Evolutionary conservation across 768 basidiomycete species (phyloP), one percentile per base, ranked within the genome.

Genomic region (Trametes meyenii): DNA sequence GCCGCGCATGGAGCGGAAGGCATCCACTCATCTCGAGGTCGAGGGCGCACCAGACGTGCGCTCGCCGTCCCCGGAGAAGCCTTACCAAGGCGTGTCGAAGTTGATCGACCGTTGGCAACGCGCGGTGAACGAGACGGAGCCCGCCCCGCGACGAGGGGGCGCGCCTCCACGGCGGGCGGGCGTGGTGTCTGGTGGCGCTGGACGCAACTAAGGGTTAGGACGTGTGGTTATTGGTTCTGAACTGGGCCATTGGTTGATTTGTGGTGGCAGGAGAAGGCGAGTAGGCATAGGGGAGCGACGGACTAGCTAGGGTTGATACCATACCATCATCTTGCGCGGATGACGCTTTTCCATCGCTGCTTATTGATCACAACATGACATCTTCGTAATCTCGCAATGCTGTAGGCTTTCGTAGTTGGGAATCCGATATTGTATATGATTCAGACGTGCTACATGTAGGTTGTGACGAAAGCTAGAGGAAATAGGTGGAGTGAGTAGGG

Each of bases 41-140:
- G 42, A 8, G 2, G 35, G 45, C 45, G 38, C 16, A 36, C 56
- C 55, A 1, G 44, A 50, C 17, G 52, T 66, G 21, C 79, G 81
- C 14, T 79, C 89, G 14, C 78, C 89, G 5, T 88, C 89, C 10
- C 89, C 90, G 8, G 92, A 94, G 69, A 80, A 81, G 56, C 88
- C 89, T 35, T 94, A 87, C 72, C 87, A 85, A 69, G 92, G 92
- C 39, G 92, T 94, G 45, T 88, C 90, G 29, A 90, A 82, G 74
- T 78, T 94, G 38, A 94, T 94, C 65, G 90, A 92, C 70, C 85
- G 93, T 70, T 94, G 92, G 92, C 90, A 94, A 73, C 85, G 84
- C 60, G 93, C 89, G 75, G 85, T 87, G 38, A 86, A 82, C 56
- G 63, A 65, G 36, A 61, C 67, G 40, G 19, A 29, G 19, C 29